Conservation (phyloP, 1,284 basidiomycete genomes). For the Trichosporon sp. region DNA sequence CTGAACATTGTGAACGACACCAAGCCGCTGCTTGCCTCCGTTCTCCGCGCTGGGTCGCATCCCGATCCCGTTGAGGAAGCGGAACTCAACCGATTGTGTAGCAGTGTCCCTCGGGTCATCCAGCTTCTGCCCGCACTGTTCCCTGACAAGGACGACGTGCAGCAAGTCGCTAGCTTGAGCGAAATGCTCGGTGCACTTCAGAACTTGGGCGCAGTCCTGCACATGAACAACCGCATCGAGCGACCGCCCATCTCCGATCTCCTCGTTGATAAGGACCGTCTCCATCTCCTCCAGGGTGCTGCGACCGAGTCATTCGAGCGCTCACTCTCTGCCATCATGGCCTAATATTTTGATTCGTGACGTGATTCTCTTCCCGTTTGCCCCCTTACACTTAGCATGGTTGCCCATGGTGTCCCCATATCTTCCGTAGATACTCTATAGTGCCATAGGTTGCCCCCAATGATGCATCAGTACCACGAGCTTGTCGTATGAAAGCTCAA, state of each 20-base stretch:
- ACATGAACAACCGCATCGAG: conserved; percentile 29
- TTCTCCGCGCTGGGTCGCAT: conserved; percentile 21
- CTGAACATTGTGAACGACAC: conserved; percentile 30
- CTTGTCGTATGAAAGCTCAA: not conserved
- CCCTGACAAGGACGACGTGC: conserved; percentile 30
- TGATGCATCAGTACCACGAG: not conserved
- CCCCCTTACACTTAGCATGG: not conserved
- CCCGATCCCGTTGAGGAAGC: conserved; percentile 46
- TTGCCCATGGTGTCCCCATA: conserved; percentile 2
- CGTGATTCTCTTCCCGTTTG: not conserved
- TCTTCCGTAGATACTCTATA: conserved; percentile 3
- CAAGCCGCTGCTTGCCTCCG: conserved; percentile 28
- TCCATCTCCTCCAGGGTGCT: conserved; percentile 39
- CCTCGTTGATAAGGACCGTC: conserved; percentile 40
- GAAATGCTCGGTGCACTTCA: conserved; percentile 40
- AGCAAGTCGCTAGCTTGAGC: conserved; percentile 35
- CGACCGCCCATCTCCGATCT: conserved; percentile 29
- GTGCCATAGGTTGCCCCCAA: conserved; percentile 3
- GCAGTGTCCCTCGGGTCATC: conserved; percentile 62
- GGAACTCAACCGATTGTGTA: conserved; percentile 57
- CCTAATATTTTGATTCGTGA: not conserved
- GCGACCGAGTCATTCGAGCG: conserved; percentile 37
- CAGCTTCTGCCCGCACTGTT: conserved; percentile 63
- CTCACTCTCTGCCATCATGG: conserved; percentile 14
- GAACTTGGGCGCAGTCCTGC: conserved; percentile 26